Evolutionary conservation across 495 filamentous ascomycete species (phyloP).

Genomic region (Xanthoparmelia taractica): DNA sequence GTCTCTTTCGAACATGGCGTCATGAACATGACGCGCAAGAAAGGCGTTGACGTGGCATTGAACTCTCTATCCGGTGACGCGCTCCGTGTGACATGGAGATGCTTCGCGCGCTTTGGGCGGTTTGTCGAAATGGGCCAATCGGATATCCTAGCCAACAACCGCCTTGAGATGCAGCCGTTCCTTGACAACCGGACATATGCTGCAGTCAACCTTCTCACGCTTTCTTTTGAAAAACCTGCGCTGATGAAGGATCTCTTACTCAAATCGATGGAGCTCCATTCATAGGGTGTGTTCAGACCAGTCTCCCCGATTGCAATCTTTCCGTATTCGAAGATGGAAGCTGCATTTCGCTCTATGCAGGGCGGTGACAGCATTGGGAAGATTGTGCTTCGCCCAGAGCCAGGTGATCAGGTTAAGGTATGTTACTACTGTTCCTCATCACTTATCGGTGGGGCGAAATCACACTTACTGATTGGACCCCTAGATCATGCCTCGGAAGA

Average conservation of each 20-base stretch:
- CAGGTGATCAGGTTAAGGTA: constrained; percentile 13
- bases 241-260: constrained; percentile 14
- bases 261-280: constrained; percentile 11
- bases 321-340: constrained; percentile 35
- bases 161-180: constrained; percentile 39
- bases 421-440: neutral
- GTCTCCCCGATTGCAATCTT: constrained; percentile 11
- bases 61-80: constrained; percentile 35
- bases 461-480: constrained; percentile 1
- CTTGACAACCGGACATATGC: constrained; percentile 36
- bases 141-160: constrained; percentile 31
- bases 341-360: constrained; percentile 42
- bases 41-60: constrained; percentile 43
- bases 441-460: too few relatives aligned
- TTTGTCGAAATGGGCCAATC: constrained; percentile 44
- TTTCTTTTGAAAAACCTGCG: constrained; percentile 19
- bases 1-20: constrained; percentile 34
- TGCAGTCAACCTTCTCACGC: constrained; percentile 34
- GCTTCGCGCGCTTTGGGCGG: constrained; percentile 37
- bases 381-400: constrained; percentile 11
- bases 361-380: constrained; percentile 14
- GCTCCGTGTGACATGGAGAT: constrained; percentile 35
- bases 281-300: constrained; percentile 1
- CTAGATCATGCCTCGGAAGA: constrained; percentile 5
- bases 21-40: constrained; percentile 3